Evolutionary conservation across 345 rosid species (phyloP), one percentile per base, ranked within the genome.

Genomic region (Sonneratia caseolaris): DNA sequence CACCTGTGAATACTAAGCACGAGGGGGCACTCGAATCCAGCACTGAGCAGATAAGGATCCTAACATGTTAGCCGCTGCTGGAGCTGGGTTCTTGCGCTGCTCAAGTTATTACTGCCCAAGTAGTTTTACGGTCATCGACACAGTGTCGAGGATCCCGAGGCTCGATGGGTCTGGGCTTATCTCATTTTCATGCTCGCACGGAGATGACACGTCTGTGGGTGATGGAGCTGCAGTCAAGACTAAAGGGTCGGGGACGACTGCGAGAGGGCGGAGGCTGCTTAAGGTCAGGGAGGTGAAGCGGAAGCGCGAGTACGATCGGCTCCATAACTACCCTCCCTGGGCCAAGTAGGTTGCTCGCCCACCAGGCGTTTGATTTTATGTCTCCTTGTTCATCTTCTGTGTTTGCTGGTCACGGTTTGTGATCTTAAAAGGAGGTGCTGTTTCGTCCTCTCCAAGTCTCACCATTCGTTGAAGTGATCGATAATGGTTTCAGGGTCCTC

Each of bases 281-380:
- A 88, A 82, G 72, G 77, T 91, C 71, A 90, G 96, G 67, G 98
- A 94, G 75, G 94, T 88, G 77, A 93, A 89, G 86, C 85, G 92
- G 71, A 88, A 82, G 77, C 91, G 97, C 12, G 97, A 94, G 76
- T 72, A 78, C 71, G 96, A 93, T 49, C 89, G 86, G 72, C 83
- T 89, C 67, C 87, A 87, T 65, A 88, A 84, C 32, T 91, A 91
- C 78, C 98, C 98, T 68, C 56, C 89, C 24, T 91, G 98, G 97
- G 97, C 98, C 21, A 90, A 86, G 98, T 93, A 64, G 0, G 42
- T 53, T 53, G 9, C 11, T 18, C 1, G 22, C 59, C 64, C 69
- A 14, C 64, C 40, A 37, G 14, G 49, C 64, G 71, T 71, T 71
- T 19, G 72, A 10, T 68, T 59, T 69, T 68, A 67, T 72, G 70